Base-by-base conservation (phyloP, 805 yeast genomes). In the Barnettozyma californica region DNA sequence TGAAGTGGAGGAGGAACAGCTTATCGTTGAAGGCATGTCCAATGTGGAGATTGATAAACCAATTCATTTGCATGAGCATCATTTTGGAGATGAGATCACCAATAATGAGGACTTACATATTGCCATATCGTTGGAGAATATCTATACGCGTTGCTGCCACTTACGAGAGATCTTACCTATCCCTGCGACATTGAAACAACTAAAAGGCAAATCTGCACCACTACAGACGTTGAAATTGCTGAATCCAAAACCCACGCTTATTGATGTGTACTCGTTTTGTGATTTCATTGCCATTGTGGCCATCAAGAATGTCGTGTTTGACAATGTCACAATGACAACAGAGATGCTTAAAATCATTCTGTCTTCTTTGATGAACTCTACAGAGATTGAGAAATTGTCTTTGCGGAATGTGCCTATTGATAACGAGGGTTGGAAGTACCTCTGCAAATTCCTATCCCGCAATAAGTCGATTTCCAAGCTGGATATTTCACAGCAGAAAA, bases 61-160 rank as follows among this genome's bases (percentile, higher is more conserved):
- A 2, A 76, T 85, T 39, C 85, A 80, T 63, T 46, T 71, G 21
- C 84, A 81, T 61, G 84, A 79, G 53, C 71, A 76, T 48, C 77
- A 77, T 57, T 81, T 80, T 56, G 71, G 65, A 18, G 68, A 64
- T 41, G 66, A 64, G 16, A 46, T 54, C 21, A 50, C 54, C 14
- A 46, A 50, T 25, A 48, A 56, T 14, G 49, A 48, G n/a, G 44
- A 60, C 25, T 55, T 52, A n/a, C 37, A 61, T 19, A 55, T 52
- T n/a, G 63, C 61, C 9, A 47, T 54, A 46, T 69, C 72, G 35
- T 52, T 73, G 46, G 96, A 88, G 57, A 76, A 81, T 41, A 73
- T 92, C 60, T 91, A 91, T 66, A 88, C 97, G 1, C 73, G 97
- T 54, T 92, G 97, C 65, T 91, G 97, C 63, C 97, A 91, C 65